Evolutionary conservation across 140 eudicot genomes (phyloP), one percentile per base, ranked within the genome.

Genomic region (Stevia rebaudiana): DNA sequence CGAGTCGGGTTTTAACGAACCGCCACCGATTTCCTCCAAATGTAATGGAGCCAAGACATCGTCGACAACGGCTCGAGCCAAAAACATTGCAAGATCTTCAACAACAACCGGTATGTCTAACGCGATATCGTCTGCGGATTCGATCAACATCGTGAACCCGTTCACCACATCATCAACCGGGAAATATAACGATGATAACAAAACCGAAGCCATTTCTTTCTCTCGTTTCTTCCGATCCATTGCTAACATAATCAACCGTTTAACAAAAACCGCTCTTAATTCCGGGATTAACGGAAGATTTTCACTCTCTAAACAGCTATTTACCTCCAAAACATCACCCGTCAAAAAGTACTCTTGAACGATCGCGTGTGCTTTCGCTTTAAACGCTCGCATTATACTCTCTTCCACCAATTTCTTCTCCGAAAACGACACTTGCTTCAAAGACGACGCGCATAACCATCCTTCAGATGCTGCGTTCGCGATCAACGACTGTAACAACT

Each of bases 391-490:
- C 30, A 81, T 59, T 0, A 58, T 78, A 11, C 75, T 65, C 17
- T 88, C 92, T 73, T 80, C 96, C 6, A 88, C 68, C n/a, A 67
- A 57, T 13, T 60, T 65, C 68, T 68, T 90, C 8, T 73, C 77
- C 0, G 86, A 72, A 23, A 61, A 47, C 6, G 88, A 74, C 3
- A 86, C 60, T 0, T 83, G 71, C 57, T 75, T 91, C 55, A 91
- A 63, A 16, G 96, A 91, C 17, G 96, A 92, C 56, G 92, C 89
- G 13, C 86, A 74, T 15, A 92, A 64, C 98, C 98, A 88, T 6
- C 98, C 96, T 72, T 88, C 92, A 5, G 98, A 92, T 37, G 95
- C 96, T 12, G 89, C 90, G 47, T 88, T 88, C 19, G 96, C 85
- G 54, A 92, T 85, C 70, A 92, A 67, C 1, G 85, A 76, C 70